Base-by-base conservation (phyloP, 768 basidiomycete species). In the Mycena latifolia region DNA sequence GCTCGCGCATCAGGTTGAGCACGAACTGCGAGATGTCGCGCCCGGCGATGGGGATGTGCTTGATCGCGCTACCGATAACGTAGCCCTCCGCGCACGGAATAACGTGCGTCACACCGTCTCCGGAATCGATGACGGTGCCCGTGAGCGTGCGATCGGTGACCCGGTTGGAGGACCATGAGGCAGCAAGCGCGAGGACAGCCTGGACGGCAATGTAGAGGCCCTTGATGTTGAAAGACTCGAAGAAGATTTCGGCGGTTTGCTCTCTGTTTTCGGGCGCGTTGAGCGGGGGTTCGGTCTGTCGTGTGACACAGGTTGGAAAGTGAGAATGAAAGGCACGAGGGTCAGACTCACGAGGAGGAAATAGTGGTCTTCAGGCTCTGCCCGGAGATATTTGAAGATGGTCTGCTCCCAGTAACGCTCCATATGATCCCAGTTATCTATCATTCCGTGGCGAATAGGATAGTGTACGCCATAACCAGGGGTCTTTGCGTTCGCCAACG, bases 401-500 rank as follows among this genome's bases (percentile, higher is more conserved):
- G 92, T 94, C 84, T 99, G 97, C 78, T 98, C 96, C 98, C 98
- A 99, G 80, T 96, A 98, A 29, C 96, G 86, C 78, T 99, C 97
- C 96, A 99, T 99, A 71, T 98, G 90, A 77, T 96, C 95, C 95
- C 95, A 96, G 73, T 98, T 98, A 68, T 98, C 96, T 74, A 98
- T 97, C 92, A 94, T 92, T 27, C 97, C 97, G 75, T 99, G 98
- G 59, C 94, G 88, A 75, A 99, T 98, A 17, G 98, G 98, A 78
- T 98, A 99, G 78, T 95, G 92, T 5, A 99, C 88, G 25, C 92
- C 90, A 79, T 99, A 99, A 2, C 92, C 92, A 0, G 92, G 92
- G 0, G 97, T 98, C 84, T 96, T 98, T 41, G 92, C 90, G 76
- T 98, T 98, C 20, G 94, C 94, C 20, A 99, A 84, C 0, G 98